Percentiles rank a stretch among this genome's conserved stretches.
Evolutionary conservation across 1,139 yeast genomes (phyloP).

Genomic region (Yamadazyma triangularis): DNA sequence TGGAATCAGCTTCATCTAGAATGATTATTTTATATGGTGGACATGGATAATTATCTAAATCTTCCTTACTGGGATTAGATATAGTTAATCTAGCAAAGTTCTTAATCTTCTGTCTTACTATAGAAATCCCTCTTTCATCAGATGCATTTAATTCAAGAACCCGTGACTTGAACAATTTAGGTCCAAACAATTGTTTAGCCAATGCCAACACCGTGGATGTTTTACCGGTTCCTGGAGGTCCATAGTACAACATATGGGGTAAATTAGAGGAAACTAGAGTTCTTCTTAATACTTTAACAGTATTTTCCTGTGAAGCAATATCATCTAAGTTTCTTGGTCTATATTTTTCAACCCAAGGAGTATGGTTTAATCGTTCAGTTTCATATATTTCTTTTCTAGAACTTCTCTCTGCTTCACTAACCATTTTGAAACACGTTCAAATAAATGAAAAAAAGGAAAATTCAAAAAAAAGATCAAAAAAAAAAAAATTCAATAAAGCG

Average conservation of each 20-base stretch:
- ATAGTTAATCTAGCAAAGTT: constrained; percentile 86
- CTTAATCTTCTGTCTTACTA: constrained; percentile 89
- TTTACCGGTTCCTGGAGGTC: constrained; percentile 98
- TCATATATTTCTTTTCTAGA: constrained; percentile 29
- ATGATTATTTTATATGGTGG: constrained; percentile 89
- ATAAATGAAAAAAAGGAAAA: no score
- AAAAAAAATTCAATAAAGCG: no score
- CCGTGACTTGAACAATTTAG: constrained; percentile 62
- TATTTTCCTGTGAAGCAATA: constrained; percentile 88
- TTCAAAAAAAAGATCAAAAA: no score
- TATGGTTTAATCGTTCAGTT: constrained; percentile 44
- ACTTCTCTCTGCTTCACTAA: constrained; percentile 4
- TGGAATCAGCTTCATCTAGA: constrained; percentile 94
- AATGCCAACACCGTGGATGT: constrained; percentile 89
- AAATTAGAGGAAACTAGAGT: constrained; percentile 76
- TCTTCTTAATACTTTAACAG: constrained; percentile 77
- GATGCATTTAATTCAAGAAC: constrained; percentile 93
- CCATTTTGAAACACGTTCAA: no score
- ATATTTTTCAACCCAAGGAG: constrained; percentile 80
- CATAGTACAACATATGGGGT: constrained; percentile 95
- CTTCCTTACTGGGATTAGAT: constrained; percentile 71
- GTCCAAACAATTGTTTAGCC: constrained; percentile 79
- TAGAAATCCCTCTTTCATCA: constrained; percentile 93
- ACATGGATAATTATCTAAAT: constrained; percentile 74
- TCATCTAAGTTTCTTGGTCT: constrained; percentile 83